A percentile compares a stretch with the other conserved stretches of the same genome.
Conservation (phyloP, 78 protist genomes). For the Blattamonas nauphoetae region DNA sequence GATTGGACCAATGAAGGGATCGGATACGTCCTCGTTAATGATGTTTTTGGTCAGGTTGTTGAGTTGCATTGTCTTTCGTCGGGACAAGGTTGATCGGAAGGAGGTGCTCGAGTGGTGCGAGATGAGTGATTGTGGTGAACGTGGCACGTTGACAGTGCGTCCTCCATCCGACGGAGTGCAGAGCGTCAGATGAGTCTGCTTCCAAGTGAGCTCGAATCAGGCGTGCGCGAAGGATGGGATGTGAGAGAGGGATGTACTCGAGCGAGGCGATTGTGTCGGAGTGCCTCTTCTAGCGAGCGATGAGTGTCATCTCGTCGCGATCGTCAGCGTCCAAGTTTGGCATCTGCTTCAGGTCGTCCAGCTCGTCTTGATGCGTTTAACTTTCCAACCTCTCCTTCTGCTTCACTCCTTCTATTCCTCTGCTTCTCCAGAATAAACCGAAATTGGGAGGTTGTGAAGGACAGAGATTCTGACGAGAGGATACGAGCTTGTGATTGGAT, state of each 20-base stretch:
- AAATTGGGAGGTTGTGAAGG: too few relatives aligned
- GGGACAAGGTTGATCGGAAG: not conserved
- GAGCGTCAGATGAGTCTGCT: not conserved
- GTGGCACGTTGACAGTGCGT: not conserved
- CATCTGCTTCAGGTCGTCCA: not conserved
- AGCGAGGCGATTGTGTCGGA: not conserved
- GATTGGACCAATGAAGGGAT: too few relatives aligned
- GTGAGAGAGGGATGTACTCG: not conserved
- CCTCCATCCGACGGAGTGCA: not conserved
- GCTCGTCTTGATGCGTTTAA: not conserved
- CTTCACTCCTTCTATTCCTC: too few relatives aligned
- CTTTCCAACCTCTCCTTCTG: too few relatives aligned
- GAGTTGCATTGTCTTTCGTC: not conserved
- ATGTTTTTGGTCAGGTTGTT: not conserved
- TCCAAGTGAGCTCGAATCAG: not conserved
- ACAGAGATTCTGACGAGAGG: too few relatives aligned
- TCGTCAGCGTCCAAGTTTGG: not conserved
- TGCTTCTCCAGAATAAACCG: too few relatives aligned
- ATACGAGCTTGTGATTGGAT: not conserved
- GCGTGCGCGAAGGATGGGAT: not conserved
- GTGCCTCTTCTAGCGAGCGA: not conserved
- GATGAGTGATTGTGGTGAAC: not conserved
- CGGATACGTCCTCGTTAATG: not conserved
- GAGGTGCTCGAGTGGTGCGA: not conserved
- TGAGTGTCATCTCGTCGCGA: not conserved